A percentile compares a stretch with the other conserved stretches of the same genome.
Evolutionary conservation across 192 early-diverging fungal species (phyloP).

Genomic region (Allomyces javanicus): DNA sequence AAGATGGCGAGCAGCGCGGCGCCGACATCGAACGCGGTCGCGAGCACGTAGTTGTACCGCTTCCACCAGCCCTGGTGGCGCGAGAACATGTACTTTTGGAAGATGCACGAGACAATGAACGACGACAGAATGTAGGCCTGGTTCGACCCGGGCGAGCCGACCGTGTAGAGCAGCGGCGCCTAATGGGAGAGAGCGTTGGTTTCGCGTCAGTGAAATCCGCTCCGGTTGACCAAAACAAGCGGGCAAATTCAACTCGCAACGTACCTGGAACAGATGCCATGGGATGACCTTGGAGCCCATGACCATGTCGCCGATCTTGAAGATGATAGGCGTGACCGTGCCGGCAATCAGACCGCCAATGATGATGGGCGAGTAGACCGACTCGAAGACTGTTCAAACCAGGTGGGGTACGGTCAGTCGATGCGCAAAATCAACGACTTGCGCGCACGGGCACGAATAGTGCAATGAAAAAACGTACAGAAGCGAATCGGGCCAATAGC

Average conservation of each 20-base stretch:
- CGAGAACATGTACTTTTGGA: slow-evolving; percentile 18
- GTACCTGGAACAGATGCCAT: background rate
- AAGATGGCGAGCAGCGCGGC: slow-evolving; percentile 4
- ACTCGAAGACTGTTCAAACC: background rate
- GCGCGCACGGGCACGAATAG: slow-evolving; percentile 5
- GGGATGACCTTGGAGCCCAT: background rate
- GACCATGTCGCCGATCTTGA: background rate
- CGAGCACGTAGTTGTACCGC: slow-evolving; percentile 28
- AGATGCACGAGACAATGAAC: slow-evolving; percentile 20
- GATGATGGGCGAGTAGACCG: slow-evolving; percentile 1
- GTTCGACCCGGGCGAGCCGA: background rate
- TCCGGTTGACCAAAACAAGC: no score
- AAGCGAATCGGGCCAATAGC: slow-evolving; percentile 45
- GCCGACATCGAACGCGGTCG: slow-evolving; percentile 34
- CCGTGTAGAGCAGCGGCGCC: background rate
- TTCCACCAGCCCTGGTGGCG: slow-evolving; percentile 23
- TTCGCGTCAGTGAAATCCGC: no score
- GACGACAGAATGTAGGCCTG: background rate
- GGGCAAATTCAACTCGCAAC: no score
- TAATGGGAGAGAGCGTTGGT: background rate
- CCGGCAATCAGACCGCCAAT: background rate
- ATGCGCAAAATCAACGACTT: background rate
- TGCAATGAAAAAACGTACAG: slow-evolving; percentile 6
- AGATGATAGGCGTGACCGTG: background rate
- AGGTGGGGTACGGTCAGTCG: no score